A percentile compares a stretch with the other conserved stretches of the same genome.
Evolutionary conservation across 441 rosid species (phyloP).

Genomic region (Mallotus repandus): DNA sequence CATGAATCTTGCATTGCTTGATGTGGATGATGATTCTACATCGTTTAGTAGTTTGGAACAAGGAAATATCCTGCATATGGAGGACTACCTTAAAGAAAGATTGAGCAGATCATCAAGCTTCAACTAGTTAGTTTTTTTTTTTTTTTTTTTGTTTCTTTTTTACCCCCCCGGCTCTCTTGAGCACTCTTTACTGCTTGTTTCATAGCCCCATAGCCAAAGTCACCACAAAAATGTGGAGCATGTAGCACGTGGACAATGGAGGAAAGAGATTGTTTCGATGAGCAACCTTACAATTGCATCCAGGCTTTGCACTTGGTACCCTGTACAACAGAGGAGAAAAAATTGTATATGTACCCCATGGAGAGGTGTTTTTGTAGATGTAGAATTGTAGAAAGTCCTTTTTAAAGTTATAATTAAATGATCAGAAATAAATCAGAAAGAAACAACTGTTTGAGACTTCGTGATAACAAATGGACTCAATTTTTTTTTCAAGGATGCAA

Average conservation of each 20-base stretch:
- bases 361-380: constrained; percentile 24
- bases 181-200: constrained; percentile 6
- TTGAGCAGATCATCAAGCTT: constrained; percentile 69
- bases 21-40: constrained; percentile 53
- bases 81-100: constrained; percentile 49
- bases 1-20: constrained; percentile 70
- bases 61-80: constrained; percentile 43
- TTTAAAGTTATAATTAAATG: neutral
- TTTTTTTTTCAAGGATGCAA: too few species aligned
- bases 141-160: neutral
- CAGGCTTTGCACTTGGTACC: neutral
- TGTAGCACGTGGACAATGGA: too few species aligned
- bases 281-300: neutral
- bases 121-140: constrained; percentile 31
- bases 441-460: neutral
- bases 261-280: neutral
- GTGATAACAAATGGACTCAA: too few species aligned
- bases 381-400: constrained; percentile 3
- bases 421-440: neutral
- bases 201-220: neutral
- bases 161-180: neutral
- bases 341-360: constrained; percentile 9
- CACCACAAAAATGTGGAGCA: too few species aligned
- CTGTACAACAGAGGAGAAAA: constrained; percentile 10
- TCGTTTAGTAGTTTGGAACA: constrained; percentile 64